Evolutionary conservation across 2,329 filamentous ascomycete species (phyloP), one percentile per base, ranked within the genome.

Genomic region (Fusarium sp.): DNA sequence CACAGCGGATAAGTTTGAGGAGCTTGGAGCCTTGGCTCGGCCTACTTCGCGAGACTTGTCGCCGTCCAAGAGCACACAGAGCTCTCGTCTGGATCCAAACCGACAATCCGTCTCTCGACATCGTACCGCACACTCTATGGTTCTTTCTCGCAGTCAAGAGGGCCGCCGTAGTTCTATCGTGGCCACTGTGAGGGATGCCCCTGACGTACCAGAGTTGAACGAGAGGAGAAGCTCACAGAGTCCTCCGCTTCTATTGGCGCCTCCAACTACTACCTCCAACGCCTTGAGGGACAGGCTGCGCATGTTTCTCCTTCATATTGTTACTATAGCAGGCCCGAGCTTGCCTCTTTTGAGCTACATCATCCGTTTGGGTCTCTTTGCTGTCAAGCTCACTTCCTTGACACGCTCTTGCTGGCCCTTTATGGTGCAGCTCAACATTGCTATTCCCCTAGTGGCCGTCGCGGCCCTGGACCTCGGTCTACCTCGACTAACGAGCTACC

Each of bases 341-440:
- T 47, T 83, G 79, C 77, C 71, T 73, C 59, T 79, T 9, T 37
- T 82, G 8, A 71, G 77, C 77, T 82, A 80, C 80, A 82, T 58
- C 62, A 84, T 6, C 22, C 91, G 92, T 57, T 82, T 94, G 4
- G 76, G 82, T 1, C 76, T 95, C 1, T 95, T 97, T 76, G 80
- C 92, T 7, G 74, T 88, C 59, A 98, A 97, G 81, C 83, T 95
- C 10, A 83, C 88, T 14, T 90, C 90, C 0, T 82, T 96, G 11
- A 87, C 89, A 4, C 86, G 88, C 56, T 89, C 92, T 1, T 98
- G 95, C 80, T 90, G 90, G 80, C 94, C 94, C 0, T 91, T 91
- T 66, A 90, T 91, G 50, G 87, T 90, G n/a, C 91, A 88, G 52
- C 85, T 90, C 8, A 89, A 89, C 80, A 83, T 95, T 6, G 86